Base-by-base conservation (phyloP, 345 rosid species). In the Clarkia xantiana region DNA sequence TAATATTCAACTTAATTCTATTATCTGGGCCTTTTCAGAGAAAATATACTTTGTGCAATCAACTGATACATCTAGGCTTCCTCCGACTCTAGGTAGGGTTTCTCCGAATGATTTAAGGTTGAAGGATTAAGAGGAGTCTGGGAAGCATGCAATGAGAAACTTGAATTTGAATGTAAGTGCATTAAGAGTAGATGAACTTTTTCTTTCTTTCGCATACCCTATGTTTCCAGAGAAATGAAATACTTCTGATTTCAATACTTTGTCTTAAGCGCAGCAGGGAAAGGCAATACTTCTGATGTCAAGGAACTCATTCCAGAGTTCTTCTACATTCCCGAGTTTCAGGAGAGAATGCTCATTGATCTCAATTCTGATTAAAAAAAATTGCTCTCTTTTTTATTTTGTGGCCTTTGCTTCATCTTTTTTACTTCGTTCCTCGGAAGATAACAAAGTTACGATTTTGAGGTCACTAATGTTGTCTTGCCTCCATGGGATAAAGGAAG, bases 101-200 rank as follows among this genome's bases (percentile, higher is more conserved):
- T 62, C 84, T 64, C 88, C 84, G 11, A 66, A 93, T 73, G 85
- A 75, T 64, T 43, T 86, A 62, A 29, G 70, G 47, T 60, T 91
- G 70, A 80, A 80, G 55, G 98, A 91, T 67, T 68, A 84, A 0
- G 98, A 91, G 76, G 90, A 86, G 58, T 91, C 98, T 0, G 96
- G 96, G 66, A 91, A 80, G 74, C 96, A 91, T 80, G 96, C 96
- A 15, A 68, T 81, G 70, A 82, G 86, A 65, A 78, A 73, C 55
- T 91, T 96, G 98, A 87, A 91, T 63, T 53, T 72, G 42, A 64
- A 77, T 77, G 96, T 87, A 72, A 47, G 44, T 61, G 59, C 58
- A 59, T 61, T 18, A 22, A 47, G 47, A 56, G 49, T 44, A 25
- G 25, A 39, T 19, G 15, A 14, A n/a, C 39, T 44, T 47, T 62